These are phyloP conservation scores for Umbellularia californica DNA, from an alignment of 164 flowering plant species.

Conservation along the genomic window DNA sequence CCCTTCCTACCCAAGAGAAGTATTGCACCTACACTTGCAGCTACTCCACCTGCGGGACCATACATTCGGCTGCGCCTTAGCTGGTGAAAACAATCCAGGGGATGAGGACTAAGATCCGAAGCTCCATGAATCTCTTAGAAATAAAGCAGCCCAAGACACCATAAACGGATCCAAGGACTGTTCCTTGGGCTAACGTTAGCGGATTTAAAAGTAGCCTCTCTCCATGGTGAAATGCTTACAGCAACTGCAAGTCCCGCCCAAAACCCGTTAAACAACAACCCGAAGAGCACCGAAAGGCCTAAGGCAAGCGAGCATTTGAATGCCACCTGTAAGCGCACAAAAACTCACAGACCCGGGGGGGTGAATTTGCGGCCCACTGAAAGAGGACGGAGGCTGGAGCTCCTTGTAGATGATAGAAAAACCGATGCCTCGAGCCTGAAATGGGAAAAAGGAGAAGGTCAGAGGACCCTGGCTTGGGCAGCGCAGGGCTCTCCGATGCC, in stretches of 20 bases:
- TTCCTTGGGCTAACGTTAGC: conserved; percentile 83
- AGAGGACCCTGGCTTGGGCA: too few species aligned
- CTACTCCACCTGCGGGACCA: conserved; percentile 72
- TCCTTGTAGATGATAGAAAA: too few species aligned
- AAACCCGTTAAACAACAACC: conserved; percentile 57
- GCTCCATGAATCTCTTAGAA: conserved; percentile 33
- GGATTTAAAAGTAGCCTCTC: conserved; percentile 68
- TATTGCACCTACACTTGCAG: conserved; percentile 75
- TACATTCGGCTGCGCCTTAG: conserved; percentile 63
- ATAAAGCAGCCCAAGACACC: conserved; percentile 74
- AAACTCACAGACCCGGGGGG: too few species aligned
- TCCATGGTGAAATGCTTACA: conserved; percentile 44
- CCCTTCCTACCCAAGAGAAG: conserved; percentile 64
- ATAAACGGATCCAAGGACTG: conserved; percentile 73
- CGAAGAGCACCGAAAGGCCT: conserved; percentile 66
- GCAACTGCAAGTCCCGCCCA: conserved; percentile 87
- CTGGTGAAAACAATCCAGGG: conserved; percentile 82
- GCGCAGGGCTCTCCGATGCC: too few species aligned
- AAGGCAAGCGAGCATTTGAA: conserved; percentile 64
- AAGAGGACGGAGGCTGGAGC: too few species aligned
- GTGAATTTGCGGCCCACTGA: too few species aligned
- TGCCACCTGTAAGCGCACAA: too few species aligned
- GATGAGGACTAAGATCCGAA: conserved; percentile 60
- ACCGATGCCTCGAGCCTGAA: too few species aligned
- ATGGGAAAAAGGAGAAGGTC: too few species aligned